phyloP scores from a whole-genome alignment of 2,329 filamentous ascomycete genomes.

The Diplodia mutila region DNA sequence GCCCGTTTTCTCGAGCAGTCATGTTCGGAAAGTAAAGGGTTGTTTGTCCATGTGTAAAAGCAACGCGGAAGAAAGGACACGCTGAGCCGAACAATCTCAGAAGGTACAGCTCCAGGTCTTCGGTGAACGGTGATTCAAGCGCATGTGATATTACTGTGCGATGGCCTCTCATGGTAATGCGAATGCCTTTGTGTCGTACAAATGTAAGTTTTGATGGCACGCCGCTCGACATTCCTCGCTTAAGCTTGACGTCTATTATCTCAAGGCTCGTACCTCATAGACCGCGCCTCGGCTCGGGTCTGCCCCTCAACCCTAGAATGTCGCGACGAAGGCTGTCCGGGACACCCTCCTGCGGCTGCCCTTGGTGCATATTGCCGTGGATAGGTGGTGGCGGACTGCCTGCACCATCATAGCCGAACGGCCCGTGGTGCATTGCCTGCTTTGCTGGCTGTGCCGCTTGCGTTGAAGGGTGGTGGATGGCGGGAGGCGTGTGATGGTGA shows the following conservation, averaged over 20 bases:
- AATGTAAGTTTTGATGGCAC: neutral
- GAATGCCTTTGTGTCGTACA: neutral
- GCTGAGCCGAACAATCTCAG: neutral
- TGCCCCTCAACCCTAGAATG: conserved; percentile 15
- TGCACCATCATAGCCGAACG: conserved; percentile 20
- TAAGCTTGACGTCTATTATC: neutral
- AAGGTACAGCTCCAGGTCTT: neutral
- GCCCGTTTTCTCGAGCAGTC: neutral
- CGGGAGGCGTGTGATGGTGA: conserved; percentile 10
- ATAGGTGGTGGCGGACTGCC: conserved; percentile 17
- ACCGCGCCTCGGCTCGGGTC: conserved; percentile 17
- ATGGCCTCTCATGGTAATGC: neutral
- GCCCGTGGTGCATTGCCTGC: conserved; percentile 3
- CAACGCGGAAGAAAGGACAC: neutral
- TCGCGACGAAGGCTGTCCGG: conserved; percentile 19
- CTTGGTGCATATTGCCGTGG: neutral
- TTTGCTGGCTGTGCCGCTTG: neutral
- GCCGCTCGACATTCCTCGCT: neutral
- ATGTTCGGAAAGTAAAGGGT: neutral
- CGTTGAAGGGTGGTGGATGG: conserved; percentile 4
- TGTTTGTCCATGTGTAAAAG: neutral
- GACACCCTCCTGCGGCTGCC: neutral
- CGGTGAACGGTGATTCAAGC: neutral
- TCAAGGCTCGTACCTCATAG: neutral
- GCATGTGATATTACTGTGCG: neutral